Conservation (phyloP, 345 rosid species). For the Populus tremula region DNA sequence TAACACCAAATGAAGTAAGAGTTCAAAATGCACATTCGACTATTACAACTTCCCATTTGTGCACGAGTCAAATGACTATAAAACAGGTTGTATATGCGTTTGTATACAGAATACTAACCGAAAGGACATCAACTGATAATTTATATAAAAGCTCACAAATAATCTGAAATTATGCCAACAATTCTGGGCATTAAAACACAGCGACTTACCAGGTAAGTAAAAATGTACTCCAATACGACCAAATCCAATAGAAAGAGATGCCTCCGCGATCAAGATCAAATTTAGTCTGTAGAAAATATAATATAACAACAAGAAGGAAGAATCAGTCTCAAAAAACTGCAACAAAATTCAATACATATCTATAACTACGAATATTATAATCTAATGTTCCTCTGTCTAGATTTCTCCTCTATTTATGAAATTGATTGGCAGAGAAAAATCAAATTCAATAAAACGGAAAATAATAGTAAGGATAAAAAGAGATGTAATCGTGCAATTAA, state of each 20-base stretch:
- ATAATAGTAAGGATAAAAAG: neutral
- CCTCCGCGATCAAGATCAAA: constrained; percentile 50
- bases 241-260: constrained; percentile 91
- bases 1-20: neutral
- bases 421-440: neutral
- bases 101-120: neutral
- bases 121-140: neutral
- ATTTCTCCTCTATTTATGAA: neutral
- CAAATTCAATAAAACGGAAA: neutral
- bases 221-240: constrained; percentile 98
- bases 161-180: neutral
- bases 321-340: neutral
- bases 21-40: neutral
- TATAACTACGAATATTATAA: too few species aligned
- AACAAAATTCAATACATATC: too few species aligned
- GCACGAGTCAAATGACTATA: neutral
- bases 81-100: neutral
- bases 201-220: constrained; percentile 88
- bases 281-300: constrained; percentile 39
- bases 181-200: neutral
- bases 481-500: neutral
- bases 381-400: too few species aligned
- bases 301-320: neutral
- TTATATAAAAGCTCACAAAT: neutral
- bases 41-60: neutral